Percentiles rank a stretch among this genome's conserved stretches.
Conservation (phyloP, 345 rosid genomes). For the Excoecaria cochinchinensis region DNA sequence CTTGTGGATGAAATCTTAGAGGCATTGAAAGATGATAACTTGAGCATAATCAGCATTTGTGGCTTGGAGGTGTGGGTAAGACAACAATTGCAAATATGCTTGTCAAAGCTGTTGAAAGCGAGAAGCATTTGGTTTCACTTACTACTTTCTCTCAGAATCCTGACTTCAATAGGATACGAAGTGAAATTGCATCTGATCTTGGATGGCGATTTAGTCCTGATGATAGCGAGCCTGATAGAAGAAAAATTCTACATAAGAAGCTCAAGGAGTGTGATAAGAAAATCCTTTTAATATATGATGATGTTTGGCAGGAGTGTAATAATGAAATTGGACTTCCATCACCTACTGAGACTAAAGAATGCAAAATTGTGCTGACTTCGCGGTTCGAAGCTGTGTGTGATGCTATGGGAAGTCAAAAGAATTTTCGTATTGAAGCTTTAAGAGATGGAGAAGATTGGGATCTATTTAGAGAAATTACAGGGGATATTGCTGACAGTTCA, state of each 20-base stretch:
- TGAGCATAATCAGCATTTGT: background rate
- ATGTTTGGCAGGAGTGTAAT: background rate
- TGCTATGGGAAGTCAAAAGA: background rate
- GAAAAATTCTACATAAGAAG: background rate
- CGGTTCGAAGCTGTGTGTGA: background rate
- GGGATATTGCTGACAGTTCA: background rate
- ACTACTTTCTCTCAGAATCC: background rate
- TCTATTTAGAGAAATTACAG: background rate
- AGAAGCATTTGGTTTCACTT: background rate
- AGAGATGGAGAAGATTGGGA: background rate
- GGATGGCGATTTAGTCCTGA: background rate
- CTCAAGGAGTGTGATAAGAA: background rate
- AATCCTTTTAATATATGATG: background rate
- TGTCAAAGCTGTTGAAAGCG: background rate
- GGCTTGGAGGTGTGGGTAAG: background rate
- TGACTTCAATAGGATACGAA: background rate
- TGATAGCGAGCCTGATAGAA: background rate
- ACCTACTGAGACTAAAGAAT: background rate
- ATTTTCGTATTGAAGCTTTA: background rate
- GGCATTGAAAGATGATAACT: background rate
- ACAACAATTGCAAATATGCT: background rate
- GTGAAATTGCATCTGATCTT: background rate
- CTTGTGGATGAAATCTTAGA: background rate
- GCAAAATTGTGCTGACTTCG: background rate
- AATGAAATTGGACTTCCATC: background rate